Evolutionary conservation across 2,329 filamentous ascomycete species (phyloP), one percentile per base, ranked within the genome.

Genomic region (Exophiala aquamarina): DNA sequence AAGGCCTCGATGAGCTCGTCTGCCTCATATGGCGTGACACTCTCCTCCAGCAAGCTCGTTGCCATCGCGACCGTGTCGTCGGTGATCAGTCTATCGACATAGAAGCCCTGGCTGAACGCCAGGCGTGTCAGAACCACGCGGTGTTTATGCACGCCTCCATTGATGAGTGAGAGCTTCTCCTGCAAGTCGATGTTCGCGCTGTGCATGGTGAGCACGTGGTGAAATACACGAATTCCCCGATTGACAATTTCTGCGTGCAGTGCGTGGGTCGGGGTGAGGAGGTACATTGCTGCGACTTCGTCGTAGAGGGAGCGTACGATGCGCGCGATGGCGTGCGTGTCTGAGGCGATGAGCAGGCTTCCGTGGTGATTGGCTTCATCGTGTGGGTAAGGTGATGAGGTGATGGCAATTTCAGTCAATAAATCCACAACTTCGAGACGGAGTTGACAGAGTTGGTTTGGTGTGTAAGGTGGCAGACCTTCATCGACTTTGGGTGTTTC

Each of bases 11-110:
- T 62, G 33, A 85, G 68, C 9, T 77, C 80, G 62, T 86, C 83
- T 0, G 83, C 84, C 63, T 87, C 84, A 57, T 95, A 87, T 0
- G 89, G 86, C 43, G 87, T 93, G 17, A 95, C 81, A 2, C 83
- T 81, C 51, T 89, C 74, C 63, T 95, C 89, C 31, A 97, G 67
- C 53, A 98, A 73, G 61, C 87, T 82, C 58, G 92, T 84, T 3
- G 93, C 92, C 66, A 85, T 83, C 54, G 92, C 87, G 1, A 86
- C 81, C 1, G 89, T 88, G 54, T 89, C 87, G 20, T 85, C 80
- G 28, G 87, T 85, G 43, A 95, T 85, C 0, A 84, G 84, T 1
- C 76, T 74, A 66, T 96, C 90, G 20, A 94, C 75, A 9, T 93
- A 78, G 7, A 87, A 67, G 21, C 89, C 86, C 52, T 95, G 89